These are phyloP conservation scores for Fusarium sp. DNA, from an alignment of 2,329 filamentous ascomycete species.

Conservation along the genomic window DNA sequence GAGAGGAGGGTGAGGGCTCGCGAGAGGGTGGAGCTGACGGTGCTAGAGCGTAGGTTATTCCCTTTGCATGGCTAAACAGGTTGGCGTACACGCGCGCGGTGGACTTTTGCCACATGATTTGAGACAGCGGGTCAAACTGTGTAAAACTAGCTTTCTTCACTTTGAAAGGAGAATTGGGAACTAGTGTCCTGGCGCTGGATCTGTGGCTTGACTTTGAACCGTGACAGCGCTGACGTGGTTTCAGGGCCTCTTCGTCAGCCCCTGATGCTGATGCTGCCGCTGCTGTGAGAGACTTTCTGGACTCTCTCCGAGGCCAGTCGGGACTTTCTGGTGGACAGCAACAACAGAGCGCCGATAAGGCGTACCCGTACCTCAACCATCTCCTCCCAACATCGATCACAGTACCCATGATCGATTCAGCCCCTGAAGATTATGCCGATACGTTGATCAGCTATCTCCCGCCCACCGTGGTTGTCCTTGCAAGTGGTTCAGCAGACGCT, in stretches of 20 bases:
- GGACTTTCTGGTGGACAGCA: constrained; percentile 51
- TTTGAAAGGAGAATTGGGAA: constrained; percentile 44
- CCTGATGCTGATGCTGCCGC: constrained; percentile 79
- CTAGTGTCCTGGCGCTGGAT: constrained; percentile 41
- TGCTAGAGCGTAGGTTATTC: constrained; percentile 95
- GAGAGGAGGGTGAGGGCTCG: constrained; percentile 87
- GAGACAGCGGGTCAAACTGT: constrained; percentile 43
- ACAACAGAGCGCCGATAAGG: constrained; percentile 57
- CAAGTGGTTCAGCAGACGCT: constrained; percentile 68
- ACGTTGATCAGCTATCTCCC: constrained; percentile 81
- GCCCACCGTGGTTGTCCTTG: constrained; percentile 77
- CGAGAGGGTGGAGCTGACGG: constrained; percentile 95
- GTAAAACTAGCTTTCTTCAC: constrained; percentile 48
- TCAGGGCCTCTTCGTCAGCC: constrained; percentile 67
- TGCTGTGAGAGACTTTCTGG: constrained; percentile 87
- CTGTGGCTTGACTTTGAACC: constrained; percentile 30
- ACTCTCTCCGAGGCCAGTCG: constrained; percentile 74
- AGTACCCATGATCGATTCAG: constrained; percentile 74
- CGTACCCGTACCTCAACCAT: constrained; percentile 86
- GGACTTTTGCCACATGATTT: constrained; percentile 37
- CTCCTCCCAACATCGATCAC: constrained; percentile 82
- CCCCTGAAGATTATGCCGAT: constrained; percentile 74
- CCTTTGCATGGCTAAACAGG: constrained; percentile 45
- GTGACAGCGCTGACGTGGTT: constrained; percentile 56
- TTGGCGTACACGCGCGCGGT: constrained; percentile 36